Evolutionary conservation across 371 early-diverging fungal species (phyloP), one percentile per base, ranked within the genome.

Genomic region (Saksenaea vasiformis): DNA sequence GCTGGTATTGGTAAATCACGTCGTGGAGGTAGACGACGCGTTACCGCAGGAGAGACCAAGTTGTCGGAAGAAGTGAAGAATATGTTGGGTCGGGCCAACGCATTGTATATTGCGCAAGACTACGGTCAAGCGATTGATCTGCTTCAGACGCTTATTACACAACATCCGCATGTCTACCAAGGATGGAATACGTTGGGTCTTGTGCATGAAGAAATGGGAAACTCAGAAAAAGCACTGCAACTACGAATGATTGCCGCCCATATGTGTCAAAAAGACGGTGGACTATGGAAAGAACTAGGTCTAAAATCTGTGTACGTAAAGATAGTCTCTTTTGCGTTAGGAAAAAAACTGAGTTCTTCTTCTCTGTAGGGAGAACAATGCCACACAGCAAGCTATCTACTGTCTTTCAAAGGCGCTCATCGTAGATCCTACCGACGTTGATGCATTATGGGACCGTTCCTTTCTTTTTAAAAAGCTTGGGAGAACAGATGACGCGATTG

Each of bases 161-260:
- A 82, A 5, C 80, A 89, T 34, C 88, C 90, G 5, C 87, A 85
- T 47, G 87, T 90, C 0, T 83, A 86, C 60, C 82, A 87, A 17
- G 93, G 95, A 22, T 97, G 96, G 95, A 83, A 85, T 56, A 91
- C 91, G 5, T 85, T 98, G 64, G 99, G 94, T 38, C 74, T 95
- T 51, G 88, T 97, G 24, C 93, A 95, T 66, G 95, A 97, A 65
- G 96, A 97, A 66, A 67, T 90, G 47, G 93, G 94, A 9, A 89
- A 93, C 41, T 64, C 70, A 14, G 82, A 82, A 17, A 91, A 91
- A 67, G 89, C 96, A 0, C 73, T 93, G 37, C 89, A 91, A 60
- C 72, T 94, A 15, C 89, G 90, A 61, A 85, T 96, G 70, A 88
- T 98, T 35, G 95, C 97, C 1, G 99, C 98, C 4, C 95, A 95